Evolutionary conservation across 495 filamentous ascomycete species (phyloP).

Genomic region (Penicillium alfredii): DNA sequence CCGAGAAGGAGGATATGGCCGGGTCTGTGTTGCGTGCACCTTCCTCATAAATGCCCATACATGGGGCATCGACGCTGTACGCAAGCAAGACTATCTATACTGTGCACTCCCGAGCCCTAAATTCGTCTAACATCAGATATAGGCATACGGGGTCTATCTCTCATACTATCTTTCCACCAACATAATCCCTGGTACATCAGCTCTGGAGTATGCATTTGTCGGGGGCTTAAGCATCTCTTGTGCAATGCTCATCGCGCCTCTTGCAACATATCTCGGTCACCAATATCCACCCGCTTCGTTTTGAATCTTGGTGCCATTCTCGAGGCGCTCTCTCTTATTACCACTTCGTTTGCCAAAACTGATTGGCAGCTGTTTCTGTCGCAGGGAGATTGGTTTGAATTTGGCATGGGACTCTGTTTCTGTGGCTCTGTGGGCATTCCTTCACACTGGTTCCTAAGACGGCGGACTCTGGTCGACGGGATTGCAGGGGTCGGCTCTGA

Average conservation of each 20-base stretch:
- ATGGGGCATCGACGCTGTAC: constrained; percentile 34
- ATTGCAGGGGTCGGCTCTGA: constrained; percentile 45
- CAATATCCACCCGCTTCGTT: constrained; percentile 31
- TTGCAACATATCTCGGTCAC: constrained; percentile 31
- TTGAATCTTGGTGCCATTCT: constrained; percentile 36
- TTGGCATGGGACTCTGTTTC: constrained; percentile 47
- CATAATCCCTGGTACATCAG: constrained; percentile 37
- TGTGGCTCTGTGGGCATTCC: constrained; percentile 42
- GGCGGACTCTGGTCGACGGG: constrained; percentile 46
- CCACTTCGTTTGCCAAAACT: constrained; percentile 39
- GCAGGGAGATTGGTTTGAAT: constrained; percentile 44
- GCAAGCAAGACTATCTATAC: too few species aligned
- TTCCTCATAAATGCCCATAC: constrained; percentile 39
- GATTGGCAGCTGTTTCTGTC: constrained; percentile 49
- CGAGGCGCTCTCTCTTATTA: constrained; percentile 37
- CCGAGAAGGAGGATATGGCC: constrained; percentile 38
- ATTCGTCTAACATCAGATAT: constrained; percentile 1
- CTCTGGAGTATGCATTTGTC: constrained; percentile 48
- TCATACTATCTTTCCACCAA: constrained; percentile 42
- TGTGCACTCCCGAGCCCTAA: neutral
- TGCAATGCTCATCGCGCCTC: constrained; percentile 43
- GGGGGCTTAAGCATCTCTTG: constrained; percentile 45
- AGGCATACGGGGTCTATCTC: constrained; percentile 47
- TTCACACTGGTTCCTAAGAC: constrained; percentile 48
- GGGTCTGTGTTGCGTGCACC: constrained; percentile 29